phyloP scores from a whole-genome alignment of 352 stramenopile genomes.

The Achlya hypogyna region DNA sequence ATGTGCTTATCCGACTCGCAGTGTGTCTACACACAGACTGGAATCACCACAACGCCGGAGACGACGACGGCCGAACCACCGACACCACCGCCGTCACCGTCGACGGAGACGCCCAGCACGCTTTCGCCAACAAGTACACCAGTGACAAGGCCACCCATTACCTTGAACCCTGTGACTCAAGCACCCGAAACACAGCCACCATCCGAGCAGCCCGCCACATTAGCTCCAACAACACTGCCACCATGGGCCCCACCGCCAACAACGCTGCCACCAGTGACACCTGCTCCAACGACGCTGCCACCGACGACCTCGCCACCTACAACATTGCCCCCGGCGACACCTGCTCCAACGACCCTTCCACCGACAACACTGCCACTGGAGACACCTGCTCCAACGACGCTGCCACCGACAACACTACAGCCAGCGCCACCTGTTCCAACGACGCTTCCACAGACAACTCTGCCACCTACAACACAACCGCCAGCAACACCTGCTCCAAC shows the following conservation, averaged over 20 bases:
- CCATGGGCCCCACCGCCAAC: not conserved
- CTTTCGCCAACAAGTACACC: too few species aligned
- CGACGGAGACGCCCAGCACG: too few species aligned
- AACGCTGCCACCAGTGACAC: not conserved
- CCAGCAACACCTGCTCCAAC: too few species aligned
- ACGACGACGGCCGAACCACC: too few species aligned
- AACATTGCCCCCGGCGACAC: not conserved
- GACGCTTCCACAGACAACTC: not conserved
- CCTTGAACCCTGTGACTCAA: too few species aligned
- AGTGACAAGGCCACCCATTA: too few species aligned
- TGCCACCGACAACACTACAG: not conserved
- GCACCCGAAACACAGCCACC: too few species aligned
- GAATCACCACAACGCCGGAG: too few species aligned
- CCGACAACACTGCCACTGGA: not conserved
- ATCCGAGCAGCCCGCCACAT: too few species aligned
- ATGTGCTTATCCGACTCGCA: not conserved
- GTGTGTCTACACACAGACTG: too few species aligned
- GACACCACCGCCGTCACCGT: too few species aligned
- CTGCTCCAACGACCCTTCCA: not conserved
- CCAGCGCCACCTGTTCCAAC: not conserved
- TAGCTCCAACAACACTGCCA: not conserved
- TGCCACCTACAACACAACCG: too few species aligned
- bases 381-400: not conserved
- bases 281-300: not conserved
- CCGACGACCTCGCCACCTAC: not conserved